phyloP scores from a whole-genome alignment of 192 early-diverging fungal species.

The Coemansia sp. region DNA sequence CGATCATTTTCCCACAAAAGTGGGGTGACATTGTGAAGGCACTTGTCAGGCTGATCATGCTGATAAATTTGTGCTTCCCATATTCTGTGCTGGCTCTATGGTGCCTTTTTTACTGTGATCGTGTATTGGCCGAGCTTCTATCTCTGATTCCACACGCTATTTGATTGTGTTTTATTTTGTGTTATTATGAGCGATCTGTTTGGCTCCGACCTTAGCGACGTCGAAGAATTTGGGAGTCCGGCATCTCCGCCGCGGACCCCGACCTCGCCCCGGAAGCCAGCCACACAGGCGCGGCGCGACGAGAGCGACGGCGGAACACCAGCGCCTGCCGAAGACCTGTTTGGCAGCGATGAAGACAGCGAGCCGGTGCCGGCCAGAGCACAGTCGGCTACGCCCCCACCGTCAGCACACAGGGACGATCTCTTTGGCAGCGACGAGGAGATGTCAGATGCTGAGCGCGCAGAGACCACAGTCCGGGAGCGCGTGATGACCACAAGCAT shows the following conservation, averaged over 20 bases:
- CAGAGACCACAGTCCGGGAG: constrained; percentile 11
- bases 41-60: too few species aligned
- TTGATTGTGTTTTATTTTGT: not conserved
- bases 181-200: constrained; percentile 44
- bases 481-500: constrained; percentile 34
- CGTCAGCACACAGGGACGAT: constrained; percentile 4
- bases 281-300: not conserved
- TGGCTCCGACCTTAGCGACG: constrained; percentile 47
- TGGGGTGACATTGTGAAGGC: too few species aligned
- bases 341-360: constrained; percentile 27
- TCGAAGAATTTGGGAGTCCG: constrained; percentile 9
- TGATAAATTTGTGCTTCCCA: too few species aligned
- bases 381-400: not conserved
- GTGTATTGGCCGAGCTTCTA: too few species aligned
- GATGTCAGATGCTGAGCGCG: constrained; percentile 2
- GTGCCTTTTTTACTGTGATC: too few species aligned
- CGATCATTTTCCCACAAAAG: too few species aligned
- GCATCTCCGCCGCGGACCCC: constrained; percentile 6
- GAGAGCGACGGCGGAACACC: constrained; percentile 20
- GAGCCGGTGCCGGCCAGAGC: not conserved
- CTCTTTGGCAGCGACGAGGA: constrained; percentile 33
- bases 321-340: constrained; percentile 17
- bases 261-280: not conserved
- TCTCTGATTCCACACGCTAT: not conserved
- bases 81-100: too few species aligned